Percentiles rank a stretch among this genome's conserved stretches.
Evolutionary conservation across 2,329 filamentous ascomycete species (phyloP).

Genomic region (Emmonsia crescens): DNA sequence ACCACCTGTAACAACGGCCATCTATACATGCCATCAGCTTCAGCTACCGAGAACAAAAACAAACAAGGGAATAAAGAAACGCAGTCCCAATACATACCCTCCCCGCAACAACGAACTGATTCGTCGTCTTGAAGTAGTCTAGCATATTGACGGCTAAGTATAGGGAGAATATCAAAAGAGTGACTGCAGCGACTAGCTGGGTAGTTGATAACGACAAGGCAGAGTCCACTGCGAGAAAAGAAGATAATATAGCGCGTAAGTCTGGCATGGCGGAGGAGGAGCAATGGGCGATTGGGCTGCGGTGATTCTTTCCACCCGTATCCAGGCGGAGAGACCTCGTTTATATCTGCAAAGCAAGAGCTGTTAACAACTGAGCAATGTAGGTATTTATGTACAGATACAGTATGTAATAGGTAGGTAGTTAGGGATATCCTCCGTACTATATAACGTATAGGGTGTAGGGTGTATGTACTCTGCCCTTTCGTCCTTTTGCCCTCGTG

Average conservation of each 20-base stretch:
- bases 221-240: background rate
- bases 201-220: constrained; percentile 11
- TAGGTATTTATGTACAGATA: background rate
- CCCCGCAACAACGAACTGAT: constrained; percentile 75
- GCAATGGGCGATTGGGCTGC: background rate
- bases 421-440: no score
- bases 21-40: constrained; percentile 42
- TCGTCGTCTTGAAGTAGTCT: constrained; percentile 38
- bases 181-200: constrained; percentile 6
- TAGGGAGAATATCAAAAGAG: constrained; percentile 19
- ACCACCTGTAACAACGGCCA: constrained; percentile 76
- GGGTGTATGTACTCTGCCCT: background rate
- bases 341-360: background rate
- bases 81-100: constrained; percentile 46
- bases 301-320: constrained; percentile 1
- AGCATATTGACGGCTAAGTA: constrained; percentile 30
- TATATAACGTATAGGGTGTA: no score
- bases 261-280: background rate
- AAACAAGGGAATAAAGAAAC: background rate
- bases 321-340: no score
- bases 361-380: background rate
- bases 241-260: background rate
- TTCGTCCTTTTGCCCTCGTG: background rate
- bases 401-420: no score
- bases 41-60: constrained; percentile 4